Base-by-base conservation (phyloP, 176 grass and related monocot genomes). In the Elymus sibiricus region DNA sequence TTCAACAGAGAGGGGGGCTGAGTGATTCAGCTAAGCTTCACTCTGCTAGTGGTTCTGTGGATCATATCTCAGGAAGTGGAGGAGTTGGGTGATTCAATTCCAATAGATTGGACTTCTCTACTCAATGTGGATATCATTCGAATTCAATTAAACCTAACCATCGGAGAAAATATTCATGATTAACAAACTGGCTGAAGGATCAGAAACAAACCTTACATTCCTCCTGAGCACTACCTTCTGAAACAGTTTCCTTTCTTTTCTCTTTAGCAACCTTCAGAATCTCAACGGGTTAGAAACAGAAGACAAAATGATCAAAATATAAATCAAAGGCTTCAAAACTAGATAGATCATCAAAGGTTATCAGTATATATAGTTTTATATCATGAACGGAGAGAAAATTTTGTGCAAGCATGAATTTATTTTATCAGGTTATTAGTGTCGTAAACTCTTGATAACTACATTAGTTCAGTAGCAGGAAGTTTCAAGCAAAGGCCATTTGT, bases 161-260 rank as follows among this genome's bases (percentile, higher is more conserved):
- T 16, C 2, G 10, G 55, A 58, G 55, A 58, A 58, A 58, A 22
- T 31, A 83, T 28, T 61, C 11, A 82, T 19, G 46, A 6, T 6
- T 69, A 78, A 47, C 8, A 24, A 78, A 89, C 39, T 65, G 42
- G 42, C 61, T 67, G 47, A 84, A 88, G 58, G 40, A 65, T 69
- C 43, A 24, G 3, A 82, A 76, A 79, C 79, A 64, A 55, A 95
- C 95, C 92, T 97, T 97, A 91, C 95, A 97, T 81, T 97, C 92
- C 80, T 93, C 92, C 63, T 81, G 62, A 29, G 74, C 59, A 79
- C 14, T 77, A 56, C 75, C 79, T 86, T 88, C 90, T 63, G 76
- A 84, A 71, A 82, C 22, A 14, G 79, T 44, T 85, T 95, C 92
- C 46, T 80, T 93, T 74, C 91, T 80, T 82, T 84, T 95, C 74